Base-by-base conservation (phyloP, 305 asterid species). In the Petunia hybrid region DNA sequence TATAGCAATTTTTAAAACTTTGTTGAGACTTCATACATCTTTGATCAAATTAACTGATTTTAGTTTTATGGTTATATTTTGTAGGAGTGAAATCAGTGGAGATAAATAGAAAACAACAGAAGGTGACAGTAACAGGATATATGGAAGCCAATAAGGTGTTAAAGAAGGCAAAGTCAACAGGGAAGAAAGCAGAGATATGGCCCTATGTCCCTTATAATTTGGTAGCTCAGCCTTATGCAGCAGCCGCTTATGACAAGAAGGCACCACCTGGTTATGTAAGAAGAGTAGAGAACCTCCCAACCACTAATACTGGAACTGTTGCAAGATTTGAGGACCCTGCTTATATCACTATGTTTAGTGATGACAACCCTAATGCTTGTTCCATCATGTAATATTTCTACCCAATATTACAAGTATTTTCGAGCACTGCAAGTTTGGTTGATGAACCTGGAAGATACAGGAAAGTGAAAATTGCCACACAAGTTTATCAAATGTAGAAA, bases 331-430 rank as follows among this genome's bases (percentile, higher is more conserved):
- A 92, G 59, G 94, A 92, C 67, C 98, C 95, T 16, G 9, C 62
- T 43, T 93, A 92, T 85, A 80, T 80, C 80, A 89, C 86, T 10
- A 87, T 93, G 93, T 93, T 93, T 78, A 93, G 97, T 80, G 98
- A 93, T 85, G 98, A 93, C 7, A 92, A 93, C 77, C 97, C 98
- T 40, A 93, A 93, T 89, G 97, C 97, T 13, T 93, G 97, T 76
- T 87, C 86, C 14, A 45, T 93, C 57, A 91, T 93, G 97, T 93
- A 89, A 83, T 76, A 8, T 1, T 67, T 67, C 5, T 5, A 2
- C 8, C 22, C 42, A 13, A 6, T 22, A 22, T 22, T 22, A 36
- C 8, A 10, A 14, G 2, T 67, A 40, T 0, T 48, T 9, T 10
- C 8, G 56, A 51, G 14, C 56, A 51, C 56, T 51, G 14, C 56